phyloP scores from a whole-genome alignment of 2,329 filamentous ascomycete genomes.

The Pseudopyricularia javanii region DNA sequence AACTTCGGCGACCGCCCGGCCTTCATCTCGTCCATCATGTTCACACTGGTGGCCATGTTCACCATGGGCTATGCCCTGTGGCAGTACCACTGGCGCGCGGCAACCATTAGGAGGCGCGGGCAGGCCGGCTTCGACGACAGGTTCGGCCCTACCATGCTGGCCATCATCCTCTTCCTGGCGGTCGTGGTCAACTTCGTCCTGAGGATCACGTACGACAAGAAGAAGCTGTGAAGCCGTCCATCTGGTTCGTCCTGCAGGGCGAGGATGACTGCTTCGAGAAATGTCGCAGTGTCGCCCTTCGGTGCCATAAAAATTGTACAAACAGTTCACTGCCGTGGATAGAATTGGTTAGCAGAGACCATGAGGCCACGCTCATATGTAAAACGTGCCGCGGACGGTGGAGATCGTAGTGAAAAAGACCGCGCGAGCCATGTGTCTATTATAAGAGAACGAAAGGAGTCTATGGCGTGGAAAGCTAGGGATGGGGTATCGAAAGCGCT shows the following conservation, averaged over 20 bases:
- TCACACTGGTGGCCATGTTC: slow-evolving; percentile 86
- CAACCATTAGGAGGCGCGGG: slow-evolving; percentile 79
- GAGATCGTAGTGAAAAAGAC: too few relatives aligned
- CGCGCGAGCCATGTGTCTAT: background rate
- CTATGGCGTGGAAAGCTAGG: background rate
- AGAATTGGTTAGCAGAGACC: too few relatives aligned
- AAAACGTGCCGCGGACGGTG: too few relatives aligned
- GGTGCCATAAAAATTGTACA: too few relatives aligned
- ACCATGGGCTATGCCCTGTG: slow-evolving; percentile 91
- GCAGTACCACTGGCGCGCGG: slow-evolving; percentile 95
- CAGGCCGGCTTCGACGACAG: slow-evolving; percentile 96
- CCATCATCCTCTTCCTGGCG: slow-evolving; percentile 72
- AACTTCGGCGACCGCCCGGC: slow-evolving; percentile 95
- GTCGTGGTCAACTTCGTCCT: slow-evolving; percentile 96
- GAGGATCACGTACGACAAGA: slow-evolving; percentile 41
- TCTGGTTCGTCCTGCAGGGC: too few relatives aligned
- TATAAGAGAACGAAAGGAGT: background rate
- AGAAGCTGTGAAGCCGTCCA: background rate
- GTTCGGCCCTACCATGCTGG: slow-evolving; percentile 83
- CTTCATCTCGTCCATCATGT: slow-evolving; percentile 86
- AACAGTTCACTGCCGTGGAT: too few relatives aligned
- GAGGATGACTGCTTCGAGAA: too few relatives aligned
- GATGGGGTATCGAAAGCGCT: background rate
- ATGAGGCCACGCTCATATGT: too few relatives aligned
- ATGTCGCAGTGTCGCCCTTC: too few relatives aligned